Percentiles rank a stretch among this genome's conserved stretches.
Conservation (phyloP, 345 rosid genomes). For the Angophora floribunda region DNA sequence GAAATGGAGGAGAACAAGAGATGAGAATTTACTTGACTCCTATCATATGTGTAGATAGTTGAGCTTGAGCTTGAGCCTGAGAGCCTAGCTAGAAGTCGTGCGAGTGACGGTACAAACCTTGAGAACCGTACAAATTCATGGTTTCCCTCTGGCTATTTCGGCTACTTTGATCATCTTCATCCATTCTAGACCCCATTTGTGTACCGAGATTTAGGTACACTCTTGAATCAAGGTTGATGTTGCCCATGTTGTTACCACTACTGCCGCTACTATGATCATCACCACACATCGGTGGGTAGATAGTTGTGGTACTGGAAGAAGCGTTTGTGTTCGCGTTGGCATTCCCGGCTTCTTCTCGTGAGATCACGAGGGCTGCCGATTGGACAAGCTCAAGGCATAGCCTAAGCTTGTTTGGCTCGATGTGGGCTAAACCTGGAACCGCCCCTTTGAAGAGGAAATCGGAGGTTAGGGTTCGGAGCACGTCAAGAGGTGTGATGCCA, state of each 20-base stretch:
- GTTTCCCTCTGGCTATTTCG: slow-evolving; percentile 43
- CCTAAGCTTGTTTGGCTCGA: slow-evolving; percentile 91
- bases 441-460: slow-evolving; percentile 99
- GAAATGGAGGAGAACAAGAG: background rate
- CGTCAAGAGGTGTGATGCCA: slow-evolving; percentile 84
- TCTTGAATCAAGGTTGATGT: slow-evolving; percentile 71
- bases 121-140: slow-evolving; percentile 24
- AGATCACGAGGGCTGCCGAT: slow-evolving; percentile 89
- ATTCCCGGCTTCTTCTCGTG: slow-evolving; percentile 78
- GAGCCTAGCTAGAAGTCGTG: slow-evolving; percentile 49
- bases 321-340: slow-evolving; percentile 27
- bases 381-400: slow-evolving; percentile 96
- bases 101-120: slow-evolving; percentile 48
- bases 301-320: slow-evolving; percentile 25
- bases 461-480: slow-evolving; percentile 89
- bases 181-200: slow-evolving; percentile 53
- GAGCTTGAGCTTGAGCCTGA: background rate
- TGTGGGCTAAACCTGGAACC: slow-evolving; percentile 85
- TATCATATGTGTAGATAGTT: background rate
- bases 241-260: background rate
- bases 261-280: slow-evolving; percentile 28
- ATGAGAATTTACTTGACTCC: background rate
- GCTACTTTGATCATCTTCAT: slow-evolving; percentile 40
- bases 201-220: slow-evolving; percentile 89
- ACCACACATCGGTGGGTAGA: slow-evolving; percentile 50